Conservation (phyloP, 148 eudicot genomes). For the Amaranthus cruentus region DNA sequence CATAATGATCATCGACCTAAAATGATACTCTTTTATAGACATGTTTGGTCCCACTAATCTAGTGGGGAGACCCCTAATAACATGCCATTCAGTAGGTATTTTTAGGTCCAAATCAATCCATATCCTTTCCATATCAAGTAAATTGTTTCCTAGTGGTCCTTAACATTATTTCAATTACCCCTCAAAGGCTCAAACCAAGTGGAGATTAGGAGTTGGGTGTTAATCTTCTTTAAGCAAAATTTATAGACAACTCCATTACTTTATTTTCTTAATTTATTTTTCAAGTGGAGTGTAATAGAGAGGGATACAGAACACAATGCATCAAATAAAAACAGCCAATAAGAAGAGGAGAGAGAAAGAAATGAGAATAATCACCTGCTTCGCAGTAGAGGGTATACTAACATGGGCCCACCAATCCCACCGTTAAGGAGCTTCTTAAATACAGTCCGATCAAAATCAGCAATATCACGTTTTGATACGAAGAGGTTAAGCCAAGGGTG, state of each 20-base stretch:
- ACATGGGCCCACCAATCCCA: slow-evolving; percentile 91
- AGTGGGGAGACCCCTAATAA: slow-evolving; percentile 30
- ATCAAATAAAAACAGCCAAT: too few species aligned
- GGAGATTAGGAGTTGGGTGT: not conserved
- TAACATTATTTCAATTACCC: slow-evolving; percentile 8
- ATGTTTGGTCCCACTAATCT: slow-evolving; percentile 12
- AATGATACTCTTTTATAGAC: not conserved
- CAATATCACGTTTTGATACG: slow-evolving; percentile 59
- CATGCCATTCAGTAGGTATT: slow-evolving; percentile 12
- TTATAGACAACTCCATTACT: not conserved
- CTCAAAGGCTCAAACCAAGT: slow-evolving; percentile 5
- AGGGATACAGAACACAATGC: too few species aligned
- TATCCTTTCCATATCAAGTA: slow-evolving; percentile 29
- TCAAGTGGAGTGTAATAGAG: too few species aligned
- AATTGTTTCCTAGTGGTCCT: slow-evolving; percentile 28
- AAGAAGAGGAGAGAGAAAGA: not conserved
- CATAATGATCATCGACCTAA: not conserved
- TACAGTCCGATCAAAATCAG: slow-evolving; percentile 62
- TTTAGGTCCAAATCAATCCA: slow-evolving; percentile 15
- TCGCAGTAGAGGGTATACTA: slow-evolving; percentile 76
- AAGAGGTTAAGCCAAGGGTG: slow-evolving; percentile 91
- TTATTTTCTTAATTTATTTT: too few species aligned
- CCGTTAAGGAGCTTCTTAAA: slow-evolving; percentile 58
- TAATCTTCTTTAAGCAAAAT: not conserved
- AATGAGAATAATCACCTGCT: slow-evolving; percentile 27